Evolutionary conservation across 805 yeast genomes (phyloP), one percentile per base, ranked within the genome.

Genomic region (Blastobotrys chiropterorum): DNA sequence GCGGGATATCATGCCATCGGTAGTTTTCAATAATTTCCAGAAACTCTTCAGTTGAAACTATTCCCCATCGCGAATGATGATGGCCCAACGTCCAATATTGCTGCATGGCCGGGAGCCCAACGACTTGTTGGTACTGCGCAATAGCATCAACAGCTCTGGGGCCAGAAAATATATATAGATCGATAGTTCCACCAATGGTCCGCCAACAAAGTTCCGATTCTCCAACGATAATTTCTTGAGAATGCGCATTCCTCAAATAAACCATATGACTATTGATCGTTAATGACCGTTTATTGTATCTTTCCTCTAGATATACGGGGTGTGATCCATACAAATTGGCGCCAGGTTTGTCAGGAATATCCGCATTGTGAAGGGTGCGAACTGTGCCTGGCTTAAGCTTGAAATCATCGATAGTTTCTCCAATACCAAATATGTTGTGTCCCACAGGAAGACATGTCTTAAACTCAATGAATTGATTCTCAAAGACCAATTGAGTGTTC

Each of bases 41-140:
- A 1, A 92, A 89, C 67, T 92, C 97, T 7, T 74, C 73, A 61
- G 86, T 88, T 59, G 85, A 90, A 62, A 86, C 85, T 69, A 90
- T 90, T 65, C 92, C 92, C 97, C 97, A 92, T 63, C 98, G 78
- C 63, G 96, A 90, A 67, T 92, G 98, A 65, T 92, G 98, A 63
- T 90, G 87, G 0, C 96, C 98, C 13, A 89, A 66, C 0, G 96
- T 74, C 61, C 89, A 85, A 44, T 84, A 58, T 56, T 81, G 85
- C 1, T 97, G 97, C 17, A 90, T 68, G 6, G 73, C 68, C 0
- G 90, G 76, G 52, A 70, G 76, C 0, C 98, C 98, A 0, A 95
- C 82, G 11, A 92, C 68, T 1, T 65, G 57, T 1, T 88, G 83
- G 65, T 84, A 90, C 41, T 81, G 74, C 44, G 72, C 62, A 43